Percentiles rank a stretch among this genome's conserved stretches.
Conservation (phyloP, 2,329 filamentous ascomycete genomes). For the Hawksworthiomyces lignivorus region DNA sequence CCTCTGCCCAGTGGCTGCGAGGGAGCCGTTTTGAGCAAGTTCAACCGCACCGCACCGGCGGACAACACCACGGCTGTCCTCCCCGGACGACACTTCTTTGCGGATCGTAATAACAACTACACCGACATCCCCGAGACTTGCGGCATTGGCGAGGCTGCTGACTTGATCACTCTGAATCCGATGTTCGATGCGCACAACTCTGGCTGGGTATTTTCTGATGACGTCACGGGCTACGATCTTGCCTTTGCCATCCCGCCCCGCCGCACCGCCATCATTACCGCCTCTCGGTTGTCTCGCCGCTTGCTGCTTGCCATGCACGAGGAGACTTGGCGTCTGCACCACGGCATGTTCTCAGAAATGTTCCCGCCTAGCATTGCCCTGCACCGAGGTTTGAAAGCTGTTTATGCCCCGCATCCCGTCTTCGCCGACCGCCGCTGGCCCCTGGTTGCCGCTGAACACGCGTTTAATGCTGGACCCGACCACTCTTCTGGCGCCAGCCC, state of each 20-base stretch:
- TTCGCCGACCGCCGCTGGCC: conserved; percentile 72
- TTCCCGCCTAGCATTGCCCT: conserved; percentile 63
- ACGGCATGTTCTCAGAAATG: conserved; percentile 75
- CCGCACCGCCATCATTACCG: conserved; percentile 64
- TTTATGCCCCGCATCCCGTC: conserved; percentile 74
- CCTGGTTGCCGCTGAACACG: conserved; percentile 59
- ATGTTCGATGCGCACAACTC: conserved; percentile 65
- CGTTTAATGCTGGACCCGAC: conserved; percentile 71
- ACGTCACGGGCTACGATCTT: conserved; percentile 60
- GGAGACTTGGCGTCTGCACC: conserved; percentile 58
- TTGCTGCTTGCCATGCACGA: conserved; percentile 67
- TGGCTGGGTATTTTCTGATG: conserved; percentile 64
- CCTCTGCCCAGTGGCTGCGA: conserved; percentile 47
- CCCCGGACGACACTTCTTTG: conserved; percentile 11
- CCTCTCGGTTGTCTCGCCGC: conserved; percentile 58
- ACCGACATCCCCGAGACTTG: conserved; percentile 36
- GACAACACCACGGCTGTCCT: conserved; percentile 1
- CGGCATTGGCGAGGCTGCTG: conserved; percentile 64
- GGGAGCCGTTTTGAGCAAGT: conserved; percentile 31
- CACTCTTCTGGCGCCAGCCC: conserved; percentile 53
- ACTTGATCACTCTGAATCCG: conserved; percentile 71
- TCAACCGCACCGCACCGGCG: conserved; percentile 10
- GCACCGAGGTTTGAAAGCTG: conserved; percentile 70
- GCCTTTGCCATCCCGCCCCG: conserved; percentile 51
- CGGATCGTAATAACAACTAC: conserved; percentile 14